These are phyloP conservation scores for Aegilops umbellulata DNA, from an alignment of 176 grass and related monocot genomes.

Conservation along the genomic window DNA sequence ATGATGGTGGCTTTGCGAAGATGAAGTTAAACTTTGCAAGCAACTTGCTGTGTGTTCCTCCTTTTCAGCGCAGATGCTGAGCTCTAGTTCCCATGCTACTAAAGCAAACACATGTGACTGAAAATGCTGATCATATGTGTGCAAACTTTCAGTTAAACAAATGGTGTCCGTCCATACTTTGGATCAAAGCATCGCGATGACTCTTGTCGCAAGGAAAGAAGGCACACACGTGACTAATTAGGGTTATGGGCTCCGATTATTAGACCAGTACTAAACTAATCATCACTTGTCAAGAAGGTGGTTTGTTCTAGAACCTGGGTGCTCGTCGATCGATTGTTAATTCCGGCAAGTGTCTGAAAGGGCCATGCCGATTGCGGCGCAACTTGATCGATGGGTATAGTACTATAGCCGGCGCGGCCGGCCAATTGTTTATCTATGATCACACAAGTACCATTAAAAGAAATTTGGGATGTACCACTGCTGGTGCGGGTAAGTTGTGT, in stretches of 20 bases:
- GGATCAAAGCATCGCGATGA: slow-evolving; percentile 33
- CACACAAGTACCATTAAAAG: background rate
- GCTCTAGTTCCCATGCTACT: slow-evolving; percentile 11
- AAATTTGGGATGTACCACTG: background rate
- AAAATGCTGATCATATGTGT: background rate
- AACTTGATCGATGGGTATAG: background rate
- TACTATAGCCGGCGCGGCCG: background rate
- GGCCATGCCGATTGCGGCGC: slow-evolving; percentile 17
- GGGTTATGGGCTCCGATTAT: slow-evolving; percentile 20
- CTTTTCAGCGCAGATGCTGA: slow-evolving; percentile 15
- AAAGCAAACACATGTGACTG: slow-evolving; percentile 36
- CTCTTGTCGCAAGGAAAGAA: slow-evolving; percentile 25
- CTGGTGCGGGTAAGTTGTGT: slow-evolving; percentile 1
- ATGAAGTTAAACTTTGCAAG: slow-evolving; percentile 22
- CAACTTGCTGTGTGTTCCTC: slow-evolving; percentile 24
- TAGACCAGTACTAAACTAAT: slow-evolving; percentile 9
- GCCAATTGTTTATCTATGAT: background rate
- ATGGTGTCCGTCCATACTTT: background rate
- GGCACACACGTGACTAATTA: slow-evolving; percentile 12
- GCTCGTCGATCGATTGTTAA: slow-evolving; percentile 14
- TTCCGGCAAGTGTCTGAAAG: slow-evolving; percentile 19
- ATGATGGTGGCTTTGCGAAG: slow-evolving; percentile 36
- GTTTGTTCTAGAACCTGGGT: slow-evolving; percentile 16
- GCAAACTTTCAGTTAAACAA: background rate
- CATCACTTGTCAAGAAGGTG: slow-evolving; percentile 9